Evolutionary conservation across 164 flowering plant genomes (phyloP).

Genomic region (Magnolia officinalis): DNA sequence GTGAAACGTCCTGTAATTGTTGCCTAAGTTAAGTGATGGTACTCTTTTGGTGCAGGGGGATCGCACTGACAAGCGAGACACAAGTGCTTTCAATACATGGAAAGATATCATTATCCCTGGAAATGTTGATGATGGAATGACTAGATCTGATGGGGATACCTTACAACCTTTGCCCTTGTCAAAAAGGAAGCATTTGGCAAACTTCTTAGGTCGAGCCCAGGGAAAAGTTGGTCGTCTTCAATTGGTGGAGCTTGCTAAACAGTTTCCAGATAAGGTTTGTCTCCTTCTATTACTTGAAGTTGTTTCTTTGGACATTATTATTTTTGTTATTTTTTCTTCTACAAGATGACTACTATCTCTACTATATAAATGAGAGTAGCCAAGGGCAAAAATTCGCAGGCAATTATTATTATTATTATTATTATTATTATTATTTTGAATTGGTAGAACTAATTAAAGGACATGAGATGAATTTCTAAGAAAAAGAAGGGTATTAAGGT

Average conservation of each 20-base stretch:
- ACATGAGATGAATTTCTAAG: too few species aligned
- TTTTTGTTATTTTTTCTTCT: background rate
- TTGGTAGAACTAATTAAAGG: too few species aligned
- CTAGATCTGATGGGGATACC: slow-evolving; percentile 34
- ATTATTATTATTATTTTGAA: too few species aligned
- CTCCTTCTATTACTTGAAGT: slow-evolving; percentile 8
- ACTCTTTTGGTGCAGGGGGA: slow-evolving; percentile 64
- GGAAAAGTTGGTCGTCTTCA: slow-evolving; percentile 87
- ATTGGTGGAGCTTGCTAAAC: slow-evolving; percentile 74
- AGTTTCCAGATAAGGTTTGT: slow-evolving; percentile 79
- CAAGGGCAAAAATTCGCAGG: too few species aligned
- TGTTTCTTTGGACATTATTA: background rate
- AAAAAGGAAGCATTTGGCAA: slow-evolving; percentile 77
- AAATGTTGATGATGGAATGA: slow-evolving; percentile 91
- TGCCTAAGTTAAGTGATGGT: background rate
- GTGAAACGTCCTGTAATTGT: slow-evolving; percentile 1
- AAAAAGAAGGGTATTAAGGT: too few species aligned
- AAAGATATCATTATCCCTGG: slow-evolving; percentile 98
- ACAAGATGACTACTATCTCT: too few species aligned
- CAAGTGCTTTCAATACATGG: slow-evolving; percentile 94
- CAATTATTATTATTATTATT: too few species aligned
- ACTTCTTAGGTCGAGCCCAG: slow-evolving; percentile 89
- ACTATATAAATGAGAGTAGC: too few species aligned
- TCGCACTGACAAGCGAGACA: slow-evolving; percentile 86
- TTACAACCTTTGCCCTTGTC: slow-evolving; percentile 71